These are phyloP conservation scores for Conticribra weissflogii DNA, from an alignment of 108 stramenopile genomes.

Conservation along the genomic window DNA sequence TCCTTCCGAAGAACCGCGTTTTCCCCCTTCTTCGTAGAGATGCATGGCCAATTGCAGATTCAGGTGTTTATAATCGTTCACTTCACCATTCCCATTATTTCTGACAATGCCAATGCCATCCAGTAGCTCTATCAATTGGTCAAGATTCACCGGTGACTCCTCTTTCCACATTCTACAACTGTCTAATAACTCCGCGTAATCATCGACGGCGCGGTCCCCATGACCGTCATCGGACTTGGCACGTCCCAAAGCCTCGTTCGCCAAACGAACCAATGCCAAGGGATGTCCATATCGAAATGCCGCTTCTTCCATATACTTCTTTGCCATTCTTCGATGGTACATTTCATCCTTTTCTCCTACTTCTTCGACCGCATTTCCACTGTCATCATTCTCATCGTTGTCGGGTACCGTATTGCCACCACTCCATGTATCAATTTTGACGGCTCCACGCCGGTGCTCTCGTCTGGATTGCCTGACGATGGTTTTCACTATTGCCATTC, in stretches of 20 bases:
- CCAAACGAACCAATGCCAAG: constrained; percentile 63
- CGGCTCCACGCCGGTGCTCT: too few relatives aligned
- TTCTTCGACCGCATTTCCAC: background rate
- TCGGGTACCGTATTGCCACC: constrained; percentile 6
- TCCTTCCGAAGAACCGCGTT: constrained; percentile 64
- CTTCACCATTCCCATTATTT: background rate
- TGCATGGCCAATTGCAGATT: constrained; percentile 39
- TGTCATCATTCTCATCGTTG: background rate
- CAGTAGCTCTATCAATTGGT: constrained; percentile 11
- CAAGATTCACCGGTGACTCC: constrained; percentile 35
- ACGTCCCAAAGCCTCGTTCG: constrained; percentile 58
- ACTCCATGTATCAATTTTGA: constrained; percentile 23
- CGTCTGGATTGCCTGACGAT: constrained; percentile 69
- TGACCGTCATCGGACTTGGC: constrained; percentile 7
- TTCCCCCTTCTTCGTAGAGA: constrained; percentile 62
- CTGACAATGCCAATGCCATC: background rate
- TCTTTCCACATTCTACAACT: constrained; percentile 30
- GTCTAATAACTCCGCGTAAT: too few relatives aligned
- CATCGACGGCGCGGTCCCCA: constrained; percentile 15
- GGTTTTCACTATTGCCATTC: constrained; percentile 68
- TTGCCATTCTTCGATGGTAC: constrained; percentile 43
- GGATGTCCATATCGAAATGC: constrained; percentile 63
- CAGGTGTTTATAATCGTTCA: background rate
- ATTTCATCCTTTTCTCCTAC: constrained; percentile 25
- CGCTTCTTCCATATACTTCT: constrained; percentile 55